Evolutionary conservation across 2,329 filamentous ascomycete genomes (phyloP), one percentile per base, ranked within the genome.

Genomic region (Fusarium sp.): DNA sequence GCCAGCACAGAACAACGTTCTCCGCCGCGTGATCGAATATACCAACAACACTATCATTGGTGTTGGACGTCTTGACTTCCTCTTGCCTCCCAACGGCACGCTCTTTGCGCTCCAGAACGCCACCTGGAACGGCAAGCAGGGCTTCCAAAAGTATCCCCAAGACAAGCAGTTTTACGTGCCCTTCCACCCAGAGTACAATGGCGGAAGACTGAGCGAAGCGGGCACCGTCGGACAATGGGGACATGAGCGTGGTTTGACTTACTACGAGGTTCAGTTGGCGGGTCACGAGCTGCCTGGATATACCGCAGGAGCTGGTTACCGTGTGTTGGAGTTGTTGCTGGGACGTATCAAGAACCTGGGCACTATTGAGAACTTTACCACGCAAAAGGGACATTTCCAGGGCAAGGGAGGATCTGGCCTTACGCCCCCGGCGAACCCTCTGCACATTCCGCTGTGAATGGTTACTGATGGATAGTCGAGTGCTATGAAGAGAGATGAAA

Each of bases 101-200:
- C 86, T 95, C 2, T 85, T 94, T 8, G 88, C 89, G 0, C 91
- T 95, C 59, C 93, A 95, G 79, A 95, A 95, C 83, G 94, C 95
- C 88, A 95, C 93, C 0, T 95, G 91, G 91, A 88, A 90, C 68
- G 94, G 93, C 5, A 80, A 85, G 32, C 90, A 93, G 62, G 94
- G 94, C 0, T 95, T 95, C 85, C 88, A 91, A 73, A 80, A 74
- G 18, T 79, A 79, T 8, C 78, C 77, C 0, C 77, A 81, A 16
- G 80, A 81, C 2, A 87, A 90, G 58, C 88, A 91, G 1, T 91
- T 94, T 78, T 94, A 88, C 79, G 92, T 95, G 0, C 93, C 93
- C 75, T 92, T 92, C 79, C 85, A 79, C 57, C 69, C 69, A 0
- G 80, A 89, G 58, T 82, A 86, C 20, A 82, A 77, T 59, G 79